phyloP scores from a whole-genome alignment of 345 rosid genomes.

The Heritiera littoralis region DNA sequence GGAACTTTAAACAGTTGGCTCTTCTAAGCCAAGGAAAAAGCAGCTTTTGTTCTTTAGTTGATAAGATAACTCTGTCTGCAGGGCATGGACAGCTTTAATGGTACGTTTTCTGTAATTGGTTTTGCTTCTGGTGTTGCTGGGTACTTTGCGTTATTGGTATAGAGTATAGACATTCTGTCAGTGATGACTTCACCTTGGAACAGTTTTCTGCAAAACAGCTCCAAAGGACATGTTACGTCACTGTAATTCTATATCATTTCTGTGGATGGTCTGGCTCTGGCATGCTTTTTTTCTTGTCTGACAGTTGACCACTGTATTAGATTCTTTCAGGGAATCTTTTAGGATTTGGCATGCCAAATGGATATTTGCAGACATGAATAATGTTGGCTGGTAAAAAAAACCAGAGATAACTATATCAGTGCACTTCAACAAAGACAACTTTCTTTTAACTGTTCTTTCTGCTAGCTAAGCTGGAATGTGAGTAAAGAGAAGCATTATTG shows the following conservation, averaged over 20 bases:
- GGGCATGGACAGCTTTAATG: constrained; percentile 30
- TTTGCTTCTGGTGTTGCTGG: not conserved
- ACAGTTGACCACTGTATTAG: constrained; percentile 23
- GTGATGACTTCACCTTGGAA: constrained; percentile 12
- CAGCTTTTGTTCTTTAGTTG: constrained; percentile 18
- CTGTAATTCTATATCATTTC: constrained; percentile 17
- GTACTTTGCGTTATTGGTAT: not conserved
- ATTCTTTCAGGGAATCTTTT: constrained; percentile 32
- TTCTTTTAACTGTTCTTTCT: constrained; percentile 17
- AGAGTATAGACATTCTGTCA: not conserved
- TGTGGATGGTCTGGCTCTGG: constrained; percentile 23
- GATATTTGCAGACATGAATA: constrained; percentile 14
- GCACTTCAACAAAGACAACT: constrained; percentile 33
- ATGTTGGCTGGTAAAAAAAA: constrained; percentile 11
- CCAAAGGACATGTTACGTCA: constrained; percentile 21
- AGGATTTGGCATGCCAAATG: constrained; percentile 34
- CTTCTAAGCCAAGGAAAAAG: not conserved
- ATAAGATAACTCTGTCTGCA: constrained; percentile 15
- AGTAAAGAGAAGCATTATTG: constrained; percentile 26
- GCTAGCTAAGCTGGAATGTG: constrained; percentile 31
- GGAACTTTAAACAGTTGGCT: constrained; percentile 16
- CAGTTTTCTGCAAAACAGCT: constrained; percentile 16
- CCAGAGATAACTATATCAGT: constrained; percentile 26
- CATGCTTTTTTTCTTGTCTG: constrained; percentile 2
- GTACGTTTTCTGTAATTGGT: constrained; percentile 14